Evolutionary conservation across 306 rosid genomes (phyloP), one percentile per base, ranked within the genome.

Genomic region (Quercus suber): DNA sequence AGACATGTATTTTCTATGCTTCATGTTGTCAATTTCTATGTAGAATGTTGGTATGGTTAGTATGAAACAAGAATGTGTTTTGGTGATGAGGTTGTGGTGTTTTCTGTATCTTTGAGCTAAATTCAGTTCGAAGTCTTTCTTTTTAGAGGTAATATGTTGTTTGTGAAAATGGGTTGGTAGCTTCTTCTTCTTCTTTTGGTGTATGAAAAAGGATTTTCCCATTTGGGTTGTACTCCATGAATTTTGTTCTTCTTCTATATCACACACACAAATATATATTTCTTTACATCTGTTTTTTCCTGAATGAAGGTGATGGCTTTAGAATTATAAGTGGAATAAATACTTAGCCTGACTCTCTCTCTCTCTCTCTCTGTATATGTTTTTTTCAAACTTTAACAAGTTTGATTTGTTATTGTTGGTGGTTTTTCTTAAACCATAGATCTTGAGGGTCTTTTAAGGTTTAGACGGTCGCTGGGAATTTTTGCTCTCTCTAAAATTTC

Each of bases 171-270:
- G 81, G 69, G 33, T 60, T 72, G 70, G 73, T 45, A 33, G 17
- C 67, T 4, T 55, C 80, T 78, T 72, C 12, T 41, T 41, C 45
- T 41, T 19, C 15, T 7, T n/a, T 28, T 67, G 52, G 18, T n/a
- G 78, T 25, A 43, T 41, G 71, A 63, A 78, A 71, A 33, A 69
- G 35, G 31, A 4, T 45, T 18, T 20, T 20, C 27, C 41, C 49
- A 51, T 84, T 69, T 77, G 73, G 75, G 76, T 83, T 65, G 25
- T 75, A n/a, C 73, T 53, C 74, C 51, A 51, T 71, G 20, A 52
- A 30, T 6, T 69, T 59, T 21, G 53, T 20, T 23, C 19, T 53
- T 73, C 55, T 63, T 68, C 60, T 57, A 7, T 27, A 9, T 10
- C 17, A 49, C 17, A 49, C 53, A 49, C 53, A 49, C 5, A 49